A percentile compares a stretch with the other conserved stretches of the same genome.
Conservation (phyloP, 306 rosid species). For the Quercus engelmannii region DNA sequence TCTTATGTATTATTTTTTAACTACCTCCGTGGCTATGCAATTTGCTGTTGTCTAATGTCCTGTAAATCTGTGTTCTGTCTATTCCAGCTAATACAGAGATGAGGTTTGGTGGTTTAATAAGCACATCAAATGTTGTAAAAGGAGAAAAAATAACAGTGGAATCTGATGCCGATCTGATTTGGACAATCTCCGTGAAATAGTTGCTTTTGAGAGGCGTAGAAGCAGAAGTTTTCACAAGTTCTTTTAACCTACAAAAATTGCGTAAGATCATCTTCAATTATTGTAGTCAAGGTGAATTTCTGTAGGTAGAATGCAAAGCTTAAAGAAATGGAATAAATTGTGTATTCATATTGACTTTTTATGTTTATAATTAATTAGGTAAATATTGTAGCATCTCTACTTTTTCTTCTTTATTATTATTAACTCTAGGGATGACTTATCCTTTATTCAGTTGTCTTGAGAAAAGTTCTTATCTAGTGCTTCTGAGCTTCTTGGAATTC, state of each 20-base stretch:
- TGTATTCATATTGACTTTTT: not conserved
- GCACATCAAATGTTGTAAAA: slow-evolving; percentile 77
- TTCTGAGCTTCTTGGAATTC: no score
- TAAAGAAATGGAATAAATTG: no score
- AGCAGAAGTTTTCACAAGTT: slow-evolving; percentile 5
- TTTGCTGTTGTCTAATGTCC: slow-evolving; percentile 13
- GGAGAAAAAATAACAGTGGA: slow-evolving; percentile 68
- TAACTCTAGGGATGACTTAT: no score
- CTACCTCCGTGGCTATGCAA: not conserved
- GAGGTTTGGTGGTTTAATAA: slow-evolving; percentile 84
- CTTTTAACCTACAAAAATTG: not conserved
- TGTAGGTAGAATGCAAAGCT: not conserved
- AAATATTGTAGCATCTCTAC: no score
- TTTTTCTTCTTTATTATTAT: no score
- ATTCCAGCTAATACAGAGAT: slow-evolving; percentile 67
- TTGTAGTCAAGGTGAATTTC: not conserved
- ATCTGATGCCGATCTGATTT: slow-evolving; percentile 91
- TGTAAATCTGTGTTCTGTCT: slow-evolving; percentile 9
- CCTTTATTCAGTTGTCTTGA: no score
- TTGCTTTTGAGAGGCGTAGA: slow-evolving; percentile 20
- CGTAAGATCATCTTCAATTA: slow-evolving; percentile 4
- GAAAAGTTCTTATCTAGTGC: no score
- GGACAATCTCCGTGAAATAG: slow-evolving; percentile 83
- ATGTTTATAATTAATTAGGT: no score
- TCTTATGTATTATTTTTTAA: not conserved